Conservation (phyloP, 129 eudicot species). For the Chrysanthemum seticuspe region DNA sequence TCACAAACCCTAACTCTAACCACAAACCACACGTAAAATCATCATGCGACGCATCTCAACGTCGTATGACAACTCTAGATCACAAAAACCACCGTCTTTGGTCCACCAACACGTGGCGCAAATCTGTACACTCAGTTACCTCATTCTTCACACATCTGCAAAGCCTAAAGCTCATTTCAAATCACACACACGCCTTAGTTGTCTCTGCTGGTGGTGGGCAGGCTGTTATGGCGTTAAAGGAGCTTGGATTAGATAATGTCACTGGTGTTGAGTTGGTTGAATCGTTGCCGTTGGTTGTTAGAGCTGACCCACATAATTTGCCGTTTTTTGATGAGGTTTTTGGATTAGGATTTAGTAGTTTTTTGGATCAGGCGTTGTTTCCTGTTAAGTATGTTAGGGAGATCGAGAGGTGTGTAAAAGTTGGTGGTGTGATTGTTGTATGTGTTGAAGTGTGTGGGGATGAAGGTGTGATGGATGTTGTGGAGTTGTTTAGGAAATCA, state of each 20-base stretch:
- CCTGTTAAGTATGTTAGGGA: slow-evolving; percentile 67
- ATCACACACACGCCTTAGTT: slow-evolving; percentile 49
- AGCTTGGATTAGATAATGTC: slow-evolving; percentile 61
- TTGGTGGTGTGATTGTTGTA: slow-evolving; percentile 67
- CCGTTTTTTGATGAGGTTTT: slow-evolving; percentile 81
- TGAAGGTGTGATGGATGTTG: slow-evolving; percentile 44
- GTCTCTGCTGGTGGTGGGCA: slow-evolving; percentile 95
- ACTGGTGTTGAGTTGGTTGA: slow-evolving; percentile 81
- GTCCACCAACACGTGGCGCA: slow-evolving; percentile 67
- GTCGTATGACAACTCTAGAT: slow-evolving; percentile 49
- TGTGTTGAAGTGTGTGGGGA: slow-evolving; percentile 31
- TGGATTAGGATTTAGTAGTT: slow-evolving; percentile 67
- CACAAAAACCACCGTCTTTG: slow-evolving; percentile 67
- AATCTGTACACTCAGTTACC: slow-evolving; percentile 56
- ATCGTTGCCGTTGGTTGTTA: slow-evolving; percentile 71
- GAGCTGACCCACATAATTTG: slow-evolving; percentile 79
- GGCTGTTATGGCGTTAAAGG: slow-evolving; percentile 51
- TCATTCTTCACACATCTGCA: slow-evolving; percentile 45
- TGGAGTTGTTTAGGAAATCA: slow-evolving; percentile 55
- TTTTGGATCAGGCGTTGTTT: slow-evolving; percentile 69
- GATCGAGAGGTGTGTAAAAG: slow-evolving; percentile 71
- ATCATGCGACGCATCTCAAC: slow-evolving; percentile 77
- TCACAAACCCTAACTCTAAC: slow-evolving; percentile 12
- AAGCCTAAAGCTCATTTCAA: slow-evolving; percentile 28
- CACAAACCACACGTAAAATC: slow-evolving; percentile 72